These are phyloP conservation scores for Scorias spongiosa DNA, from an alignment of 2,329 filamentous ascomycete genomes.

Conservation along the genomic window DNA sequence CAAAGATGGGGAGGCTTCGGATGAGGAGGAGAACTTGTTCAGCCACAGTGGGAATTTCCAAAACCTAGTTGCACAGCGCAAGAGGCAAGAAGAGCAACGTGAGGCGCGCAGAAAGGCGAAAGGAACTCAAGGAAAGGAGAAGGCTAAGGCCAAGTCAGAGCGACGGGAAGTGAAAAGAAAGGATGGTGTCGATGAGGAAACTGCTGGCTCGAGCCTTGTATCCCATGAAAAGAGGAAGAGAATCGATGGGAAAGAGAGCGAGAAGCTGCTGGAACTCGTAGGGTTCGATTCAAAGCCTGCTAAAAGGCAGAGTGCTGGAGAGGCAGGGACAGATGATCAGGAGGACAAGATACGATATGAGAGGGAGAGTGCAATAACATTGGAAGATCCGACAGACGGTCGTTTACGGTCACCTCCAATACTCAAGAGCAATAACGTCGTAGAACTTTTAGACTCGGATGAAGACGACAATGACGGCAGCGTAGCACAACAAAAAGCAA, in stretches of 20 bases:
- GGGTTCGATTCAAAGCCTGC: constrained; percentile 5
- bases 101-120: constrained; percentile 11
- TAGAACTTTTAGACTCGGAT: constrained; percentile 6
- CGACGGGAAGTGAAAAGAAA: constrained; percentile 13
- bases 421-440: not conserved
- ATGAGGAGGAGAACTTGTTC: constrained; percentile 24
- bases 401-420: not conserved
- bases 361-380: constrained; percentile 1
- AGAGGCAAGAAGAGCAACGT: constrained; percentile 14
- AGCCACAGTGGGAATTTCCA: constrained; percentile 25
- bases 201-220: not conserved
- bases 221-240: constrained; percentile 13
- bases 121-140: constrained; percentile 1
- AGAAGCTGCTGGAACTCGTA: constrained; percentile 8
- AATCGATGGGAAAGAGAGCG: constrained; percentile 13
- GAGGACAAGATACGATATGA: constrained; percentile 1
- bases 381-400: constrained; percentile 1
- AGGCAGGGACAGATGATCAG: constrained; percentile 5
- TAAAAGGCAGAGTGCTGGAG: constrained; percentile 3
- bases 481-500: no score
- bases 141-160: not conserved
- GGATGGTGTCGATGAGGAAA: constrained; percentile 3
- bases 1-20: constrained; percentile 4
- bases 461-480: constrained; percentile 5
- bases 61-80: constrained; percentile 19